Base-by-base conservation (phyloP, 2,329 filamentous ascomycete species). In the Colletotrichum somersetense region DNA sequence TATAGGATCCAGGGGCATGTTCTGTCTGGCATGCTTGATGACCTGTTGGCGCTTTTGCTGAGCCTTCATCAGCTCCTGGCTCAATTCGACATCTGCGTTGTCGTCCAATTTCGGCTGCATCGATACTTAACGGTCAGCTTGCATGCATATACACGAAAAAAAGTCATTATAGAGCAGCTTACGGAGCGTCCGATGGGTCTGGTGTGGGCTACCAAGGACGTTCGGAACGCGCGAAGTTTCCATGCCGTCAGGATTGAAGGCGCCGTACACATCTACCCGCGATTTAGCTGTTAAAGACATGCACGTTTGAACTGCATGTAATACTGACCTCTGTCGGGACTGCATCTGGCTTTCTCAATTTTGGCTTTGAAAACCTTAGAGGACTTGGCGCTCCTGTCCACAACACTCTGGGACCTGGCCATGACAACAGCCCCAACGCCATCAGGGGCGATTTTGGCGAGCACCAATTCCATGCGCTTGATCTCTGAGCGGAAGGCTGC, bases 341-440 rank as follows among this genome's bases (percentile, higher is more conserved):
- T 67, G 18, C 16, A 23, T 48, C 76, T 77, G 10, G 81, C 63
- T 35, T 75, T 66, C 62, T 79, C 77, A 35, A 84, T 58, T 53
- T 72, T 78, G 18, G 77, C 78, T 40, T 78, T 75, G 62, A 84
- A 80, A 16, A 77, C 66, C 62, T 75, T 78, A 18, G 77, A 77
- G 38, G 77, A 77, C 38, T 73, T 71, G 12, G 74, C 71, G 58
- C 78, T 81, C 44, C 85, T 77, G 68, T 84, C 80, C 26, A 86
- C 76, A 26, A 86, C 74, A 53, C 83, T 86, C 18, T 80, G 80
- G 5, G 82, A 80, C 55, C 85, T 80, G 16, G 83, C 84, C 33
- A 86, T 71, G 1, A 81, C 77, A 2, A 87, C 85, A n/a, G 82
- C 82, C 67, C 83, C 83, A 42, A 86, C 77, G 3, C 84, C 83